These are phyloP conservation scores for Haplosporangium gracile DNA, from an alignment of 192 early-diverging fungal genomes.

Conservation along the genomic window DNA sequence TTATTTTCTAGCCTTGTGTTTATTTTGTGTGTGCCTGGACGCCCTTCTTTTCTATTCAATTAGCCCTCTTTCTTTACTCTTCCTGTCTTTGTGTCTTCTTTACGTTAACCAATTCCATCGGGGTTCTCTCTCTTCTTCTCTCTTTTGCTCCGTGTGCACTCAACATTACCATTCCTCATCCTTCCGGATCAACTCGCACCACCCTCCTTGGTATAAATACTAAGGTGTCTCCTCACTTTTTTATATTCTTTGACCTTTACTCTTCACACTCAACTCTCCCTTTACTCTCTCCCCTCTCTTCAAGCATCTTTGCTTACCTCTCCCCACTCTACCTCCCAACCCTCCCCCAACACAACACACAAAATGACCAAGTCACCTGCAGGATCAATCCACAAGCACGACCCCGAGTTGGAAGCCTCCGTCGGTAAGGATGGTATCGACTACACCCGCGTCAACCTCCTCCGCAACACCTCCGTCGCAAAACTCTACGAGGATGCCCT, in stretches of 20 bases:
- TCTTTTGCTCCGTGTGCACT: not conserved
- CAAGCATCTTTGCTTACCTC: not conserved
- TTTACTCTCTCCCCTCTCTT: not conserved
- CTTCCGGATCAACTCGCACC: not conserved
- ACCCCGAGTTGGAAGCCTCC: constrained; percentile 49
- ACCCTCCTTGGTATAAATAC: not conserved
- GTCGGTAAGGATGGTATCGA: constrained; percentile 81
- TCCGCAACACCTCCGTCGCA: constrained; percentile 87
- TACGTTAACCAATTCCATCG: not conserved
- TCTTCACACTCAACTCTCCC: not conserved
- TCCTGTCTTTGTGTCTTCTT: not conserved
- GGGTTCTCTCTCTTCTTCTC: not conserved
- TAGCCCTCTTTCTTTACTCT: not conserved
- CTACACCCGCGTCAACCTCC: constrained; percentile 83
- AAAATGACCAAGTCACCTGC: constrained; percentile 40
- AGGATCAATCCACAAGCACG: constrained; percentile 48
- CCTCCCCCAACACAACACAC: not conserved
- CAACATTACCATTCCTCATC: not conserved
- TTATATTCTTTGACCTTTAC: constrained; percentile 4
- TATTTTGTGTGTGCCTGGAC: not conserved
- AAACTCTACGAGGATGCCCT: constrained; percentile 96
- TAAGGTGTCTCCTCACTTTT: not conserved
- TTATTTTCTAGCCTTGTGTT: not conserved
- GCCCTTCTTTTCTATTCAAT: not conserved
- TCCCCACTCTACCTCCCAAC: not conserved